A percentile compares a stretch with the other conserved stretches of the same genome.
Evolutionary conservation across 2,329 filamentous ascomycete species (phyloP).

Genomic region (Pseudogymnoascus sp.): DNA sequence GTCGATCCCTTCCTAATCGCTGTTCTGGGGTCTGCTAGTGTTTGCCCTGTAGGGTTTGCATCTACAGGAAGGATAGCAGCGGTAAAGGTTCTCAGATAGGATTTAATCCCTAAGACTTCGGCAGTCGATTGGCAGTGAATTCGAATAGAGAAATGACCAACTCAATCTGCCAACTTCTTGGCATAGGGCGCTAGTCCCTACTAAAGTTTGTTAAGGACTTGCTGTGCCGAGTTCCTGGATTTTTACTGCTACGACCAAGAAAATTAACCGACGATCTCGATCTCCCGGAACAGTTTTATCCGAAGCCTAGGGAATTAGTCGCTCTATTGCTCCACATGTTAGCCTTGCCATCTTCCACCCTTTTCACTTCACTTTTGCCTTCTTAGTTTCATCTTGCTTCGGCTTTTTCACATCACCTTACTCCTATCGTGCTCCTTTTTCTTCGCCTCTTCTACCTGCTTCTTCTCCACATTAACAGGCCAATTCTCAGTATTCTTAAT

Average conservation of each 20-base stretch:
- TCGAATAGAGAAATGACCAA: neutral
- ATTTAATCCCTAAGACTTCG: neutral
- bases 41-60: neutral
- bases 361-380: too few species aligned
- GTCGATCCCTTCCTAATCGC: neutral
- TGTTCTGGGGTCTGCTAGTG: neutral
- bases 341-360: too few species aligned
- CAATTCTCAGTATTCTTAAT: conserved; percentile 42
- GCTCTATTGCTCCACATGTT: too few species aligned
- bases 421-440: conserved; percentile 12
- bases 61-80: neutral
- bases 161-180: neutral
- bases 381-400: too few species aligned
- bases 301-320: too few species aligned
- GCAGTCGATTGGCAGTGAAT: neutral
- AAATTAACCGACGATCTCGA: neutral
- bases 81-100: neutral
- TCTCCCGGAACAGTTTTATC: too few species aligned
- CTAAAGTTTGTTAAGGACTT: neutral
- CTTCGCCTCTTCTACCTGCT: conserved; percentile 28
- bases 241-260: neutral
- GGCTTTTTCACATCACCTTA: too few species aligned
- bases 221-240: neutral
- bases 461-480: conserved; percentile 39
- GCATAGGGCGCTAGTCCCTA: neutral